phyloP scores from a whole-genome alignment of 768 basidiomycete genomes.

The Neoboletus brunneissimus region DNA sequence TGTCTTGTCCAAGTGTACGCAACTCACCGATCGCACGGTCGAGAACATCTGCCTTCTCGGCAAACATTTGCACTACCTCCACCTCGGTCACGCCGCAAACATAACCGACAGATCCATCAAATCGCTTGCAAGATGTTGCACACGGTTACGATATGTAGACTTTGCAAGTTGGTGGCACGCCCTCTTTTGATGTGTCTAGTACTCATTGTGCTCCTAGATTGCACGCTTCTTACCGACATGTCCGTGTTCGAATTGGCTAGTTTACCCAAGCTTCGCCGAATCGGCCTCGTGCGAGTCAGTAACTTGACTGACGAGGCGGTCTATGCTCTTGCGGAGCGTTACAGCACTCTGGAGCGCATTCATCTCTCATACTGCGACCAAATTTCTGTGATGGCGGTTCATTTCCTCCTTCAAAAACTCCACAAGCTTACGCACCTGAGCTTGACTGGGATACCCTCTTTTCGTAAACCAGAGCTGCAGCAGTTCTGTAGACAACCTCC shows the following conservation, averaged over 20 bases:
- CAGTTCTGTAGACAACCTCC: conserved; percentile 89
- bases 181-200: neutral
- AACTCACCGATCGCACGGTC: conserved; percentile 78
- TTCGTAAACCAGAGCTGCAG: conserved; percentile 81
- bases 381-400: conserved; percentile 86
- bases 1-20: conserved; percentile 79
- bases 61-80: conserved; percentile 91
- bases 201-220: conserved; percentile 51
- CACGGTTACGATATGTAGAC: conserved; percentile 90
- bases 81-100: conserved; percentile 86
- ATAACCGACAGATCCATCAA: conserved; percentile 91
- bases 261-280: conserved; percentile 86
- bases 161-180: conserved; percentile 74
- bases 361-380: conserved; percentile 98
- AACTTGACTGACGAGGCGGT: conserved; percentile 95
- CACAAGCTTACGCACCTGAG: conserved; percentile 92
- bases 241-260: conserved; percentile 88
- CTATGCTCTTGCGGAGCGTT: conserved; percentile 80
- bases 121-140: conserved; percentile 80
- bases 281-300: conserved; percentile 91
- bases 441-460: conserved; percentile 94
- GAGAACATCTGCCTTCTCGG: conserved; percentile 84
- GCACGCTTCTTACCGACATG: conserved; percentile 84
- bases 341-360: conserved; percentile 87
- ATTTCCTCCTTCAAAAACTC: conserved; percentile 86